Evolutionary conservation across 2,329 filamentous ascomycete species (phyloP).

Genomic region (Scedosporium boydii): DNA sequence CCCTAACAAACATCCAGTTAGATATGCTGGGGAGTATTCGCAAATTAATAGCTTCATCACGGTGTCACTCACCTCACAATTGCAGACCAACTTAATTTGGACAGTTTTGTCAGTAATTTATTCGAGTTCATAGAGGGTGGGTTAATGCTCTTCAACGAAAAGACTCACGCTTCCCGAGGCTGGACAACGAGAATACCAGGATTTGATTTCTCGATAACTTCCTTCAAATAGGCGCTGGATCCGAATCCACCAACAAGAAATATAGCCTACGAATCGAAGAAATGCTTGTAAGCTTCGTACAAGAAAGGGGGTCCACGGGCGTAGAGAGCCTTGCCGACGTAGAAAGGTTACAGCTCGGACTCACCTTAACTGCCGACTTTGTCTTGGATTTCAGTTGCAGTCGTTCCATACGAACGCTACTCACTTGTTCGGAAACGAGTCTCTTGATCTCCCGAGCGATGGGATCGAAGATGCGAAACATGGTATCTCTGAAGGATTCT

Average conservation of each 20-base stretch:
- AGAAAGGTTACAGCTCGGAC: background rate
- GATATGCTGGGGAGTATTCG: too few species aligned
- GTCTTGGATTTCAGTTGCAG: background rate
- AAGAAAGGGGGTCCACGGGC: too few species aligned
- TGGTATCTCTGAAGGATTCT: background rate
- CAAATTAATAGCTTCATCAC: background rate
- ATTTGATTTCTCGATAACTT: background rate
- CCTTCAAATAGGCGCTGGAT: background rate
- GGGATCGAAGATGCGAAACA: background rate
- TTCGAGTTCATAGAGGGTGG: background rate
- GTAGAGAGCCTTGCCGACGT: background rate
- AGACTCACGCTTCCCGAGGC: background rate
- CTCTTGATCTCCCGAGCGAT: background rate
- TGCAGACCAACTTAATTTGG: background rate
- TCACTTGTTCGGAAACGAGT: background rate
- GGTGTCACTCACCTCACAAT: background rate
- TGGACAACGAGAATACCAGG: background rate
- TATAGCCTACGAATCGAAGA: background rate
- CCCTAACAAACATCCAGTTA: background rate
- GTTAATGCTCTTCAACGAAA: background rate
- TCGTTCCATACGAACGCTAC: background rate
- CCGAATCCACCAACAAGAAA: background rate
- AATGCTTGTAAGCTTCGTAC: background rate
- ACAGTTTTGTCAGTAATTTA: background rate
- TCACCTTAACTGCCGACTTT: background rate